Evolutionary conservation across 163 green algal genomes (phyloP).

Genomic region (Volvox carteri): DNA sequence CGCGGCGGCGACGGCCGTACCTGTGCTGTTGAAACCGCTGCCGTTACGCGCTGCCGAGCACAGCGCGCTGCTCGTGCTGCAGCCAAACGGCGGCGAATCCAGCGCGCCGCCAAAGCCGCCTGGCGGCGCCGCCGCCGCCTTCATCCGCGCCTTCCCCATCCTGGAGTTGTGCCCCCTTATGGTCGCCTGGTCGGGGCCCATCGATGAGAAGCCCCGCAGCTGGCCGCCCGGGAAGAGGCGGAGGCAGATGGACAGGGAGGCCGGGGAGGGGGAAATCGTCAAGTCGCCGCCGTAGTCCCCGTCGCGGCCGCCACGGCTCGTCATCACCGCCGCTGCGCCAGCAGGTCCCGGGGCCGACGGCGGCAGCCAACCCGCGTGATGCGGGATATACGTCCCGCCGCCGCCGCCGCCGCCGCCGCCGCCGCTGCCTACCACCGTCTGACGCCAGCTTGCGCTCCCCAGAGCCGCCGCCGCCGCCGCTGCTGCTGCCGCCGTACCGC

Average conservation of each 20-base stretch:
- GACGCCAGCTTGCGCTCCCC: neutral
- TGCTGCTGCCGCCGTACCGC: neutral
- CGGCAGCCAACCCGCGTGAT: neutral
- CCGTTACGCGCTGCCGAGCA: neutral
- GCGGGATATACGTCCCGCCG: neutral
- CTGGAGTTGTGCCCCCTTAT: neutral
- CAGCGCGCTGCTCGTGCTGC: neutral
- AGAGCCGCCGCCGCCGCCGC: neutral
- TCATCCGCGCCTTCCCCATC: neutral
- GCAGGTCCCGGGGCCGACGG: neutral
- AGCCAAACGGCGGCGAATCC: neutral
- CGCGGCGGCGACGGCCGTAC: neutral
- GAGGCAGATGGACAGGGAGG: neutral
- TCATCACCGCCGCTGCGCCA: neutral
- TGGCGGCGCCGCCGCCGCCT: neutral
- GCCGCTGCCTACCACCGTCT: neutral
- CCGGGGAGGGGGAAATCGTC: neutral
- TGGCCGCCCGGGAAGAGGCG: neutral
- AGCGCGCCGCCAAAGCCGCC: no score
- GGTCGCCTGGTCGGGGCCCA: neutral
- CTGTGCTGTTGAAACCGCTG: neutral
- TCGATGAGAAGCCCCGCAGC: slow-evolving; percentile 1
- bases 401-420: neutral
- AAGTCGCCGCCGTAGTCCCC: neutral
- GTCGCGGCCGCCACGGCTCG: neutral